Evolutionary conservation across 169 alveolate species (phyloP), one percentile per base, ranked within the genome.

Genomic region (Besnoitia besnoiti): DNA sequence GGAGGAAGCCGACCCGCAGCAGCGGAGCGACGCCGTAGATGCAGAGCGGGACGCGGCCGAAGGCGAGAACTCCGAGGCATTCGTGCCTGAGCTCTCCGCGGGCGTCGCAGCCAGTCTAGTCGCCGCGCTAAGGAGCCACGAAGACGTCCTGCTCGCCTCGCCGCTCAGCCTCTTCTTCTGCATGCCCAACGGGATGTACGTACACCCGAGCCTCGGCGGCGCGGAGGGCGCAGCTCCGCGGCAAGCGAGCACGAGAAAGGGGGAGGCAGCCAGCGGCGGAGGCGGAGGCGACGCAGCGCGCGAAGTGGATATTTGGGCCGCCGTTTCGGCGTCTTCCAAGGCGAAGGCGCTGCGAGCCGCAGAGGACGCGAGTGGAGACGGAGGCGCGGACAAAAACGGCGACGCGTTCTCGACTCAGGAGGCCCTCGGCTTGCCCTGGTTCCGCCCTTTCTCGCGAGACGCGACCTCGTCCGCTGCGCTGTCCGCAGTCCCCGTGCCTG

Each of bases 101-200:
- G 12, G 24, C 42, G 44, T 42, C 0, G 40, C 44, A 0, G n/a
- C 30, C 40, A n/a, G n/a, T 30, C 40, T 30, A 37, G 44, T 67
- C 44, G 46, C 44, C 12, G 80, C 80, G 3, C 47, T 30, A 37
- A 19, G 80, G 46, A 7, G n/a, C 10, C 80, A 67, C 10, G 46
- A 35, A 30, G 80, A 14, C 30, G 80, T 42, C 8, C 80, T 67
- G 39, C 10, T 5, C 47, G 39, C 80, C 39, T 16, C 30, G 30
- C 33, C 80, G 21, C 80, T 30, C 80, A n/a, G 80, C 44, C 80
- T 67, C 21, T 35, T 67, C 80, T 67, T 67, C 80, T 67, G 80
- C 80, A 67, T 67, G 80, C 80, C 80, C 80, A 35, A 35, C 44
- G 42, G 42, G 44, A 24, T 67, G 46, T 67, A 67, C 80, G 80